Conservation (phyloP, 345 rosid species). For the Kernera saxatilis region DNA sequence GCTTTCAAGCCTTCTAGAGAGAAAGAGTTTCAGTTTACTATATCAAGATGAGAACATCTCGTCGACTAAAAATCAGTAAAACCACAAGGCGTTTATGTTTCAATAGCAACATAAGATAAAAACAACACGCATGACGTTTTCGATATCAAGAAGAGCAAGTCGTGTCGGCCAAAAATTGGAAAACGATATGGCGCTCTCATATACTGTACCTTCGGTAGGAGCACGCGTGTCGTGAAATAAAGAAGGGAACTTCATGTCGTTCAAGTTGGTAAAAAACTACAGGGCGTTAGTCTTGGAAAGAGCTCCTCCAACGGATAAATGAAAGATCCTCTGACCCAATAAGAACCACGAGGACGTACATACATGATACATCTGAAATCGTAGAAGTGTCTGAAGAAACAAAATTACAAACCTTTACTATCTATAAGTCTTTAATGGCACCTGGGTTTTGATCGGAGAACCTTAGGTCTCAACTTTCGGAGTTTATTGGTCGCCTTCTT, state of each 20-base stretch:
- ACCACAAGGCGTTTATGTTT: background rate
- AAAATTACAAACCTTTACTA: background rate
- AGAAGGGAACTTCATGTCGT: background rate
- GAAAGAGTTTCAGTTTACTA: background rate
- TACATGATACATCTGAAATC: conserved; percentile 8
- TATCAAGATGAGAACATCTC: background rate
- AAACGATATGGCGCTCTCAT: background rate
- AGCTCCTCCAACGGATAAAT: conserved; percentile 37
- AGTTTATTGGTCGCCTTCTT: background rate
- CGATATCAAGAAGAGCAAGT: background rate
- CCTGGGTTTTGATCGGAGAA: conserved; percentile 16
- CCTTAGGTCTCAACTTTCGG: background rate
- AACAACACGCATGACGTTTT: background rate
- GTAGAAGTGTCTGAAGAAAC: background rate
- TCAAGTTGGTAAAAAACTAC: background rate
- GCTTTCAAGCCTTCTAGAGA: background rate
- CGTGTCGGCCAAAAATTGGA: background rate
- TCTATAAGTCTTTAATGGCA: conserved; percentile 7
- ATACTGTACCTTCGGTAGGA: background rate
- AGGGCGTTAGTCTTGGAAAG: conserved; percentile 20
- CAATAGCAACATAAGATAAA: background rate
- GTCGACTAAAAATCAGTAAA: background rate
- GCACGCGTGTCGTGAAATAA: background rate
- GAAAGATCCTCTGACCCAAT: conserved; percentile 27
- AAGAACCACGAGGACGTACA: conserved; percentile 30